Evolutionary conservation across 805 yeast species (phyloP).

Genomic region (Martiniozyma abietophila): DNA sequence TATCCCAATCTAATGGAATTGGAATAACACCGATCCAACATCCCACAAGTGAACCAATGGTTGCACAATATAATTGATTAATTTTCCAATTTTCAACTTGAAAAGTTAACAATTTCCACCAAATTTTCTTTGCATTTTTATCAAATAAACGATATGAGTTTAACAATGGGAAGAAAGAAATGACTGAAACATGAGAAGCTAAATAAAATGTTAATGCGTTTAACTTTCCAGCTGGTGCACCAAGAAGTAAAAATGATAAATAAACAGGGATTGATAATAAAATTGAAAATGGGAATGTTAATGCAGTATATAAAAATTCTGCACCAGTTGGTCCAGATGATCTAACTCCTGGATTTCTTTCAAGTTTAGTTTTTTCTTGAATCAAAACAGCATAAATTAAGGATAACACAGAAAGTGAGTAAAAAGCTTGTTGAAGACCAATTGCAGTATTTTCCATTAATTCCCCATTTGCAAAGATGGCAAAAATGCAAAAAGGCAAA

Average conservation of each 20-base stretch:
- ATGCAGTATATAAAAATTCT: slow-evolving; percentile 11
- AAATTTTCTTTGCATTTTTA: slow-evolving; percentile 16
- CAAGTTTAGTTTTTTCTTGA: slow-evolving; percentile 22
- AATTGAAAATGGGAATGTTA: slow-evolving; percentile 12
- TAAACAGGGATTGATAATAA: slow-evolving; percentile 21
- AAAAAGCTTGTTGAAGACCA: slow-evolving; percentile 11
- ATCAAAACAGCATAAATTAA: slow-evolving; percentile 11
- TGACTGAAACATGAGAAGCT: slow-evolving; percentile 13
- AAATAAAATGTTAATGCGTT: slow-evolving; percentile 13
- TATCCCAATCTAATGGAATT: slow-evolving; percentile 95
- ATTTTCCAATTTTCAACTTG: slow-evolving; percentile 22
- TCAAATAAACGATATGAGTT: slow-evolving; percentile 39
- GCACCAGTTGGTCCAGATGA: slow-evolving; percentile 13
- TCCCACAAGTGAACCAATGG: slow-evolving; percentile 45
- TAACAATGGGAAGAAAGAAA: slow-evolving; percentile 14
- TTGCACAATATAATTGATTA: slow-evolving; percentile 29
- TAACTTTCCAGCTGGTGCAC: slow-evolving; percentile 16
- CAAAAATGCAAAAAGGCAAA: slow-evolving; percentile 15
- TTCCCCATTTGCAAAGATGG: slow-evolving; percentile 26
- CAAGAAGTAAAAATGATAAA: slow-evolving; percentile 19
- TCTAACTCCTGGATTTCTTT: slow-evolving; percentile 10
- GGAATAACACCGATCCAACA: slow-evolving; percentile 93
- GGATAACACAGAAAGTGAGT: slow-evolving; percentile 6
- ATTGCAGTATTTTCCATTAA: slow-evolving; percentile 21
- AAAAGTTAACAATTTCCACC: slow-evolving; percentile 24